A percentile compares a stretch with the other conserved stretches of the same genome.
Conservation (phyloP, 129 eudicot species). For the Flaveria brownii region DNA sequence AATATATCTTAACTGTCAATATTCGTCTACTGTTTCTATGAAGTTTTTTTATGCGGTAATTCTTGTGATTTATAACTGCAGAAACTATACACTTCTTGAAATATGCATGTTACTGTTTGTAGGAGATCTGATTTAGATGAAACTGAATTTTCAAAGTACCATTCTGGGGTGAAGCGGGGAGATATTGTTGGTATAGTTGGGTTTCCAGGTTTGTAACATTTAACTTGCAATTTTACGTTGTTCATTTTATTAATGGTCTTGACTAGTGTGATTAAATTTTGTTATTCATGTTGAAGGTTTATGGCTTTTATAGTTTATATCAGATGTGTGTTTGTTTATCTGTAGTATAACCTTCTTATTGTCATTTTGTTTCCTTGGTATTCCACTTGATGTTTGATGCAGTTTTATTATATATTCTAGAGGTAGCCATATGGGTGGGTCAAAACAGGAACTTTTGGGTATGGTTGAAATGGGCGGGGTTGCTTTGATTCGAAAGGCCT, state of each 20-base stretch:
- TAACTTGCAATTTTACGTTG: neutral
- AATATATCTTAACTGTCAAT: neutral
- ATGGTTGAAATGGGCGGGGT: neutral
- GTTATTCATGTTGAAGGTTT: neutral
- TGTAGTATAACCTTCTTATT: neutral
- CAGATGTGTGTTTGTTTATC: neutral
- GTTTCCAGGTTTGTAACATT: conserved; percentile 71
- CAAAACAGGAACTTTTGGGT: neutral
- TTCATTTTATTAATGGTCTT: neutral
- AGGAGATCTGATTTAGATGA: conserved; percentile 75
- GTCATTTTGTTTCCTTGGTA: neutral
- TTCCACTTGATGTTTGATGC: neutral
- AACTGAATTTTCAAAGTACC: conserved; percentile 74
- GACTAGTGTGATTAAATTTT: neutral
- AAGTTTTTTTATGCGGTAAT: neutral
- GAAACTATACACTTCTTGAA: conserved; percentile 5
- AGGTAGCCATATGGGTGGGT: neutral
- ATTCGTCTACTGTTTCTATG: neutral
- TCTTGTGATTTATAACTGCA: conserved; percentile 15
- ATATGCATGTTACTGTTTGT: conserved; percentile 9
- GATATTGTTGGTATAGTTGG: conserved; percentile 88
- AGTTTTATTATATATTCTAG: too few relatives aligned
- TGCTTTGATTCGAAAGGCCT: neutral
- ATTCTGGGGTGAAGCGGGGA: conserved; percentile 85
- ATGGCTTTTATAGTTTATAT: neutral